Conservation (phyloP, 2,329 filamentous ascomycete species). For the Whalleya microplaca region DNA sequence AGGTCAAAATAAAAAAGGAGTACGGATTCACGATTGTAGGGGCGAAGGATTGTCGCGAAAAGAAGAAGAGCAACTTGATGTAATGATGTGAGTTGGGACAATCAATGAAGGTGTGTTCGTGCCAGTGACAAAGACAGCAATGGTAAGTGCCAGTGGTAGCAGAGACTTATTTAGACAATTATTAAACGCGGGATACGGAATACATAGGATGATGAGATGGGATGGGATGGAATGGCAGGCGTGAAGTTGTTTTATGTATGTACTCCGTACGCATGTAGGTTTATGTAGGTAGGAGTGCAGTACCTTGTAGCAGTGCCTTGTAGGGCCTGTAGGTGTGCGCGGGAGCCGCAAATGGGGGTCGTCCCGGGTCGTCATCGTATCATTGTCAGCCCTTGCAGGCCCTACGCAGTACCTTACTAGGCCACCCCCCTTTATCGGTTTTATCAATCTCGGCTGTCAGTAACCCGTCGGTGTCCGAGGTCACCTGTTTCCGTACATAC, state of each 20-base stretch:
- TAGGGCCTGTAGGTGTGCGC: constrained; percentile 3
- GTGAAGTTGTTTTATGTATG: neutral
- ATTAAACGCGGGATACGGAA: neutral
- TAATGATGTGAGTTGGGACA: constrained; percentile 20
- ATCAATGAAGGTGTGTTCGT: too few relatives aligned
- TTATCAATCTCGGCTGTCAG: constrained; percentile 10
- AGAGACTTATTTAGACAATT: neutral
- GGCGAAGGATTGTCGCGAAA: constrained; percentile 15
- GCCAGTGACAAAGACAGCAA: too few relatives aligned
- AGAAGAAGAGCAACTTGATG: constrained; percentile 17
- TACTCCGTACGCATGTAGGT: too few relatives aligned
- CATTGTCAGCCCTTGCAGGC: constrained; percentile 23
- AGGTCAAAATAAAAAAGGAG: neutral
- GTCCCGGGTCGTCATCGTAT: constrained; percentile 23
- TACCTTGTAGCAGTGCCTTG: neutral
- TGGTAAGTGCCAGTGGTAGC: constrained; percentile 13
- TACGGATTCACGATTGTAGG: neutral
- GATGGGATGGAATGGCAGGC: neutral
- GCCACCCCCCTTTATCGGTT: constrained; percentile 26
- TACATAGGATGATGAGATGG: neutral
- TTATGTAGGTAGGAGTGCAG: neutral
- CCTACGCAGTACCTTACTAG: too few relatives aligned
- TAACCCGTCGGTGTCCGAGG: constrained; percentile 23
- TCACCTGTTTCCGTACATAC: constrained; percentile 24
- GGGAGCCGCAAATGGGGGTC: constrained; percentile 13